A percentile compares a stretch with the other conserved stretches of the same genome.
phyloP scores from a whole-genome alignment of 164 flowering plant species.

The Sedum album region DNA sequence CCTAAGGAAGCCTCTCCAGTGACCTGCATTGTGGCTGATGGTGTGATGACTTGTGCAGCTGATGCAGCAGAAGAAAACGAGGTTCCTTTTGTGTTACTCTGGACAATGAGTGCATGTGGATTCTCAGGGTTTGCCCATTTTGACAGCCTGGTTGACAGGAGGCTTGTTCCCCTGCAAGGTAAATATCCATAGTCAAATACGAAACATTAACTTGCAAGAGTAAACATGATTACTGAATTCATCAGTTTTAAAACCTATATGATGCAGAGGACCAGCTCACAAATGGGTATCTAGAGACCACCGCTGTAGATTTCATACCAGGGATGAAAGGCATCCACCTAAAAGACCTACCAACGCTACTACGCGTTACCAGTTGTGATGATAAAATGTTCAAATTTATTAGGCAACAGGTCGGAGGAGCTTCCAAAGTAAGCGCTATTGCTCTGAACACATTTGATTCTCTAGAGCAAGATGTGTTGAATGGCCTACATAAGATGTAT shows the following conservation, averaged over 20 bases:
- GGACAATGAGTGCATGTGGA: conserved; percentile 45
- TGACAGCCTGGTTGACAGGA: conserved; percentile 19
- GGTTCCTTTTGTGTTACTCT: conserved; percentile 30
- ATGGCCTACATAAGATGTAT: conserved; percentile 16
- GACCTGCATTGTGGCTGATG: conserved; percentile 38
- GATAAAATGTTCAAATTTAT: conserved; percentile 20
- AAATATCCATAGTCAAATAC: not conserved
- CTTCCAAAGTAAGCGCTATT: conserved; percentile 17
- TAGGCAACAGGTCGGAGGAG: conserved; percentile 7
- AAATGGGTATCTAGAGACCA: conserved; percentile 32
- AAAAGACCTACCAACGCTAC: conserved; percentile 28
- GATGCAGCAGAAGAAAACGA: conserved; percentile 35
- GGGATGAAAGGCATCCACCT: conserved; percentile 30
- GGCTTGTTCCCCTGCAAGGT: conserved; percentile 45
- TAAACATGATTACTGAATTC: conserved; percentile 18
- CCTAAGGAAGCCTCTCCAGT: conserved; percentile 23
- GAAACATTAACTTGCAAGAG: not conserved
- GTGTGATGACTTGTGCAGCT: conserved; percentile 35
- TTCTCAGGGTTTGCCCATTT: conserved; percentile 28
- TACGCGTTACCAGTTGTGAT: conserved; percentile 26
- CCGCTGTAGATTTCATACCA: conserved; percentile 27
- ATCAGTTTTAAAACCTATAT: conserved; percentile 25
- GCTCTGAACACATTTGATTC: conserved; percentile 34
- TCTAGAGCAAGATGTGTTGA: conserved; percentile 24
- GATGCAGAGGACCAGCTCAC: conserved; percentile 22